Base-by-base conservation (phyloP, 352 stramenopile genomes). In the Globisporangium spinosum region DNA sequence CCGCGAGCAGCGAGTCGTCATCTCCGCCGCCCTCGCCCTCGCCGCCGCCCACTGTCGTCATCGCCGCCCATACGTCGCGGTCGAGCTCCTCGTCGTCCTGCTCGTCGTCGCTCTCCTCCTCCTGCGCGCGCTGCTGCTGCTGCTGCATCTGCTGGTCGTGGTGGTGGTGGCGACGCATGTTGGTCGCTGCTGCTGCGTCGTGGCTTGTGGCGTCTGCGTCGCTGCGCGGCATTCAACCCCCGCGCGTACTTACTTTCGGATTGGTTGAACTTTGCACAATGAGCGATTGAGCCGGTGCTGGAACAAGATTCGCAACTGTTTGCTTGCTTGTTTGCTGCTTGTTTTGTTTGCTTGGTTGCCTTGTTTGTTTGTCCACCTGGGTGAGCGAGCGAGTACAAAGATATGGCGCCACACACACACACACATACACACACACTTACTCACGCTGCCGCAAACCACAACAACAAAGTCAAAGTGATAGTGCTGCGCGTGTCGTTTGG, bases 51-150 rank as follows among this genome's bases (percentile, higher is more conserved):
- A 62, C 3, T 7, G 22, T 9, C n/a, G n/a, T 1, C 32, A 22
- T 13, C 32, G 32, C 10, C 56, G 32, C 3, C 20, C 32, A 23
- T 8, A 49, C 8, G 22, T 49, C 56, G 32, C n/a, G 56, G n/a
- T 47, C 9, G 45, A 58, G 61, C 45, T 66, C 61, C 45, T 59
- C 47, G n/a, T 49, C 56, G 10, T 62, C 56, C 56, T 49, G 32
- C 56, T 62, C 32, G n/a, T 32, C 55, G 55, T 15, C 32, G 56
- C 22, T 22, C 29, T 35, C 22, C 27, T 56, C 23, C 25, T 65
- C 22, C 15, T 56, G 45, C 59, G 25, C 45, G 51, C 45, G 5
- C 60, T 57, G 40, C 8, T 55, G 43, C 43, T 58, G 40, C 23
- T 58, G 38, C 10, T 34, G 22, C 17, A 23, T 22, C 43, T 51